Base-by-base conservation (phyloP, 805 yeast species). In the Kluyveromyces wickerhamii region DNA sequence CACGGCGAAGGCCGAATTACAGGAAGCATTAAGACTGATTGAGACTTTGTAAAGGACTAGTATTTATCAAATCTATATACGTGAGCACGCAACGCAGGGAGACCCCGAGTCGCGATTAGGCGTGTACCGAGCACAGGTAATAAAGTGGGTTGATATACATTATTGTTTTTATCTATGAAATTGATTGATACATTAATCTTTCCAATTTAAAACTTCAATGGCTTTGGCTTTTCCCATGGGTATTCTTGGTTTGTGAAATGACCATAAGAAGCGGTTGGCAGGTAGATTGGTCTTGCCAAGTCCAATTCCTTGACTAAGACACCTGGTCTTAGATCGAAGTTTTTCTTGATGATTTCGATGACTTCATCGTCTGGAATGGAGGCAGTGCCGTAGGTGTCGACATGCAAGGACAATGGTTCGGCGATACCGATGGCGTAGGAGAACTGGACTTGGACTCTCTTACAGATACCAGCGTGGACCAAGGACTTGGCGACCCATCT, bases 401-500 rank as follows among this genome's bases (percentile, higher is more conserved):
- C 96, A 67, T 86, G 82, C 67, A 92, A 83, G 40, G 96, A 86
- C 64, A 92, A 79, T 60, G 99, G 99, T 72, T 92, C 97, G 55
- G 99, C 97, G 56, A 92, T 96, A 84, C 99, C 99, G 64, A 92
- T 92, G 63, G 99, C 99, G 68, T 92, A 92, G 32, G 98, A 89
- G 73, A 87, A 87, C 74, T 92, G 98, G 44, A 92, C 99, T 57
- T 92, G 77, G 46, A 88, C 94, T 75, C 99, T 87, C 72, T 83
- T 84, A 57, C 96, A 95, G 57, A 92, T 75, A 52, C 92, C 89
- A 47, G 98, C 96, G 55, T 75, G 71, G 48, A 92, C 94, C 56
- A 92, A 77, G 37, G 98, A 92, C 75, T 92, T 92, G 65, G 98
- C 98, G 57, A 92, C 96, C 98, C 98, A 92, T 75, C 98, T 87